phyloP scores from a whole-genome alignment of 2,329 filamentous ascomycete species.

The Venturia pyrina region DNA sequence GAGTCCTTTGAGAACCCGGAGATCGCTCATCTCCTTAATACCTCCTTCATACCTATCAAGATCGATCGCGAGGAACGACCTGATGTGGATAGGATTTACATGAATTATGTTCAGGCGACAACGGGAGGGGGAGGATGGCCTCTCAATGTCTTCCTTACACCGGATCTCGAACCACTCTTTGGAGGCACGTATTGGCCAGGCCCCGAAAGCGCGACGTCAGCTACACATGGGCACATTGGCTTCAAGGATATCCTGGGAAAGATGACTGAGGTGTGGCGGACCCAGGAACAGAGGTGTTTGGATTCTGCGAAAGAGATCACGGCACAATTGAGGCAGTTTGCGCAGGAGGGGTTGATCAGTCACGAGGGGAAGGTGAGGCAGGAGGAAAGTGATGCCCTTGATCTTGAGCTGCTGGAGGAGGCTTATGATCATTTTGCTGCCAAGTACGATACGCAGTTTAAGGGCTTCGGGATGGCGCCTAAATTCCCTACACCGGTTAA shows the following conservation, averaged over 20 bases:
- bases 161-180: conserved; percentile 86
- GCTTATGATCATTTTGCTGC: conserved; percentile 70
- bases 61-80: conserved; percentile 90
- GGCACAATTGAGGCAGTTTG: conserved; percentile 72
- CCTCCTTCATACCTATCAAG: conserved; percentile 81
- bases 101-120: conserved; percentile 95
- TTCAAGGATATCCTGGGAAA: conserved; percentile 79
- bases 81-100: conserved; percentile 91
- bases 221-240: conserved; percentile 48
- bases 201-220: conserved; percentile 45
- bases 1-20: conserved; percentile 82
- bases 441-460: conserved; percentile 69
- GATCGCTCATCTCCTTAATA: conserved; percentile 73
- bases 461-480: conserved; percentile 65
- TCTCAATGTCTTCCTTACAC: conserved; percentile 91
- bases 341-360: conserved; percentile 68
- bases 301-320: conserved; percentile 77
- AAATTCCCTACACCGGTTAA: conserved; percentile 90
- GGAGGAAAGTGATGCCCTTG: conserved; percentile 55
- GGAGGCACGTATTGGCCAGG: conserved; percentile 95
- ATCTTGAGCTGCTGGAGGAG: conserved; percentile 85
- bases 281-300: conserved; percentile 73
- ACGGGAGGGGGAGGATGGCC: conserved; percentile 89
- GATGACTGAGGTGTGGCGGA: conserved; percentile 63
- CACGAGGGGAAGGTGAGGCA: conserved; percentile 20